A percentile compares a stretch with the other conserved stretches of the same genome.
Evolutionary conservation across 2,329 filamentous ascomycete species (phyloP).

Genomic region (Pseudogymnoascus sp.): DNA sequence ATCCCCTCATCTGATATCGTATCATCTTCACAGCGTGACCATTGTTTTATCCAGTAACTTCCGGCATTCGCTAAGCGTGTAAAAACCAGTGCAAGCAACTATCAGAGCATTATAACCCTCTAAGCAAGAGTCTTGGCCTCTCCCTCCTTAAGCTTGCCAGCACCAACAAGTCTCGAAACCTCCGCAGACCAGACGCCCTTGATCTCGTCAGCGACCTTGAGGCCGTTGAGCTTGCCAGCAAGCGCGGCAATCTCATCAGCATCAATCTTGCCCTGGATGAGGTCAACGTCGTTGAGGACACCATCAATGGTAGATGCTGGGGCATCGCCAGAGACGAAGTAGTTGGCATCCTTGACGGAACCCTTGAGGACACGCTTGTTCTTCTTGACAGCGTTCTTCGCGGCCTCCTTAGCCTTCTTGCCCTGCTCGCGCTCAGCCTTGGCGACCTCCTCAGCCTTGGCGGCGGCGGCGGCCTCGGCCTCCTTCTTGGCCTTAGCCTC

Average conservation of each 20-base stretch:
- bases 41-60: slow-evolving; percentile 17
- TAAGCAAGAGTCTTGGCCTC: slow-evolving; percentile 60
- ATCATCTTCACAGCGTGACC: slow-evolving; percentile 12
- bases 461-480: slow-evolving; percentile 69
- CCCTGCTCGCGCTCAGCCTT: slow-evolving; percentile 73
- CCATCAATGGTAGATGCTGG: slow-evolving; percentile 71
- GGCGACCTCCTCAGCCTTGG: slow-evolving; percentile 77
- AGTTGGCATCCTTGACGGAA: slow-evolving; percentile 95
- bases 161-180: slow-evolving; percentile 66
- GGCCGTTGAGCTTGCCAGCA: slow-evolving; percentile 68
- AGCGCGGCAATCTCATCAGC: slow-evolving; percentile 81
- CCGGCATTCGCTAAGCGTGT: background rate
- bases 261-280: slow-evolving; percentile 80
- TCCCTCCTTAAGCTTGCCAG: slow-evolving; percentile 78
- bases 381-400: slow-evolving; percentile 99
- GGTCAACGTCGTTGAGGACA: slow-evolving; percentile 77
- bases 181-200: slow-evolving; percentile 75
- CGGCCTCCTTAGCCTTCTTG: slow-evolving; percentile 98
- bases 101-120: slow-evolving; percentile 5
- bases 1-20: background rate
- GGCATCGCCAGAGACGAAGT: slow-evolving; percentile 70
- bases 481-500: slow-evolving; percentile 78
- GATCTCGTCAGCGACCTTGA: slow-evolving; percentile 75
- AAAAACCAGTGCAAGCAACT: background rate
- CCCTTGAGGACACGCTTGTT: slow-evolving; percentile 96